A percentile compares a stretch with the other conserved stretches of the same genome.
Conservation (phyloP, 192 early-diverging fungal species). For the Backusella tuberculispora region DNA sequence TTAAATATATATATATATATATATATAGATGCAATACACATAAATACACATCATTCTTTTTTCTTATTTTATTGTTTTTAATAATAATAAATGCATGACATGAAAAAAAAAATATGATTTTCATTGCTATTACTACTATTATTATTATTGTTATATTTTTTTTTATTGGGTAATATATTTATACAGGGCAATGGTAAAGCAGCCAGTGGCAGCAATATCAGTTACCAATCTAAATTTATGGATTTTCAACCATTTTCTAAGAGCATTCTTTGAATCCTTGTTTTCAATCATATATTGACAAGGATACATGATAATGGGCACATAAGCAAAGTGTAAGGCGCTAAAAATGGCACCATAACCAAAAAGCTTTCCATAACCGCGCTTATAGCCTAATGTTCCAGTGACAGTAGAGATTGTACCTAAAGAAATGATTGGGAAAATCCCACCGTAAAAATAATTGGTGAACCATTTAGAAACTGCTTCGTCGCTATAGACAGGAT, state of each 20-base stretch:
- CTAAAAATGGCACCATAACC: neutral
- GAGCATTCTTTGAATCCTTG: neutral
- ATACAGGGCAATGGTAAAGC: neutral
- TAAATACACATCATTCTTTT: neutral
- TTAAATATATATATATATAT: neutral
- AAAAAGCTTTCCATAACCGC: neutral
- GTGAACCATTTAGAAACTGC: neutral
- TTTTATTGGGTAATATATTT: constrained; percentile 9
- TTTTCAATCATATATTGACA: neutral
- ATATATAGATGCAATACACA: neutral
- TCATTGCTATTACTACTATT: neutral
- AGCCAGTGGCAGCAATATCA: neutral
- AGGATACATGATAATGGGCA: neutral
- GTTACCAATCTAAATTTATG: neutral
- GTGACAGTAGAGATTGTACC: neutral
- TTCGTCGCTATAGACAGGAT: neutral
- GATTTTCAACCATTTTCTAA: neutral
- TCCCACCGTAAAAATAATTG: neutral
- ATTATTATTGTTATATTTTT: no score
- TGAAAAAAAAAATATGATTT: neutral
- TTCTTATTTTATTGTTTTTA: neutral
- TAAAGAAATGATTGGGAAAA: neutral
- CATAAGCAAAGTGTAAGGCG: neutral
- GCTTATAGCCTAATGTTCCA: neutral
- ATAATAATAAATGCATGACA: neutral